Base-by-base conservation (phyloP, 2,329 filamentous ascomycete species). In the Trematosphaeria pertusa region DNA sequence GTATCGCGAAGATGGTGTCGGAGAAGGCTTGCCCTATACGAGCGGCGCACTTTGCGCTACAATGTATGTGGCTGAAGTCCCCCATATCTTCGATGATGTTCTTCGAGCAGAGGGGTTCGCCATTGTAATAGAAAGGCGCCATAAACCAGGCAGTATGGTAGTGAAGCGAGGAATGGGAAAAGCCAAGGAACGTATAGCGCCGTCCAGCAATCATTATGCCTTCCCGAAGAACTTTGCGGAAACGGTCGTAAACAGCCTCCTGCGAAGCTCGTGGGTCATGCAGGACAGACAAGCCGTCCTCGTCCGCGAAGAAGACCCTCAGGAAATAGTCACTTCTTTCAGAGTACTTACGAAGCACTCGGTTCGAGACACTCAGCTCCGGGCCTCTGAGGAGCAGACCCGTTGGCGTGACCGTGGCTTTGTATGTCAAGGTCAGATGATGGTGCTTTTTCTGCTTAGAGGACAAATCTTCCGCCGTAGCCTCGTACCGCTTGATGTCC, bases 241-340 rank as follows among this genome's bases (percentile, higher is more conserved):
- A 92, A 0, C 64, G 81, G 0, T 65, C 57, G 37, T 65, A 71
- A 5, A 70, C 55, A 1, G 52, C 40, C 2, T 59, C 54, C 20
- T 68, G 62, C 2, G 59, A 64, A 17, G 59, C 55, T 26, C 54
- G 46, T 8, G 79, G 66, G 46, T 85, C 85, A 64, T 83, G 85
- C 14, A 74, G 76, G 0, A 94, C 64, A 14, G 82, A 79, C 18
- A 84, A 77, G 0, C 87, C 87, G 59, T 88, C 82, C 63, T 95
- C 89, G 36, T 94, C 89, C 21, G 79, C 79, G 58, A 94, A 91
- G 5, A 84, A 80, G 0, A 92, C 87, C 0, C 89, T 81, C 45
- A 70, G 55, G 53, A 70, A 70, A 38, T 56, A 58, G 9, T 68
- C 60, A 0, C 54, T 50, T 20, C 66, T 34, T 9, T 53, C 31